These are phyloP conservation scores for Dactylellina drechsleri DNA, from an alignment of 2,329 filamentous ascomycete species.

Conservation along the genomic window DNA sequence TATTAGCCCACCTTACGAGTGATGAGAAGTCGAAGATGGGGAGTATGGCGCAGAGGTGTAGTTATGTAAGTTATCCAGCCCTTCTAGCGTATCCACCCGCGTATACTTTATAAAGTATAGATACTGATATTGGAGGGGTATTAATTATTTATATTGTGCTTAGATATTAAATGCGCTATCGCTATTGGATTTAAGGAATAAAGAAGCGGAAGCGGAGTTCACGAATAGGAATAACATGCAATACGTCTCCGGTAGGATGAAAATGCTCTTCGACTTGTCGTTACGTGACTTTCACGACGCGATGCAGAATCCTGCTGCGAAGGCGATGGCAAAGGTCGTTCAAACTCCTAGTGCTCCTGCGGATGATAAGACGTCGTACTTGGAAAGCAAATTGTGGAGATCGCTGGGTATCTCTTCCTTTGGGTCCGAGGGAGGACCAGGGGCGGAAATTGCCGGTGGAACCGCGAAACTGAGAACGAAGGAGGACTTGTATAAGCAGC, in stretches of 20 bases:
- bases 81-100: no score
- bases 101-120: no score
- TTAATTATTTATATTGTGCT: background rate
- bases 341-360: background rate
- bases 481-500: slow-evolving; percentile 45
- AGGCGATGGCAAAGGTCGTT: background rate
- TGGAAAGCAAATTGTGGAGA: slow-evolving; percentile 46
- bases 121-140: background rate
- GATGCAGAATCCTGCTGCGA: slow-evolving; percentile 20
- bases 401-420: slow-evolving; percentile 38
- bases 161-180: slow-evolving; percentile 37
- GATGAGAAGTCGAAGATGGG: slow-evolving; percentile 41
- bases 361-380: slow-evolving; percentile 35
- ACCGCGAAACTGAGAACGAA: slow-evolving; percentile 29
- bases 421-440: slow-evolving; percentile 19
- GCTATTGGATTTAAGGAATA: slow-evolving; percentile 43
- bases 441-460: slow-evolving; percentile 27
- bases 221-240: slow-evolving; percentile 51
- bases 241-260: slow-evolving; percentile 52
- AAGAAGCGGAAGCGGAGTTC: slow-evolving; percentile 42
- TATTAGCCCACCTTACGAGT: slow-evolving; percentile 29
- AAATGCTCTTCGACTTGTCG: slow-evolving; percentile 49
- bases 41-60: slow-evolving; percentile 41
- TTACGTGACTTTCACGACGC: slow-evolving; percentile 48
- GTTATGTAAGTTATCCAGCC: slow-evolving; percentile 28